These are phyloP conservation scores for Strigomonas oncopelti DNA, from an alignment of 208 protist species.

Conservation along the genomic window DNA sequence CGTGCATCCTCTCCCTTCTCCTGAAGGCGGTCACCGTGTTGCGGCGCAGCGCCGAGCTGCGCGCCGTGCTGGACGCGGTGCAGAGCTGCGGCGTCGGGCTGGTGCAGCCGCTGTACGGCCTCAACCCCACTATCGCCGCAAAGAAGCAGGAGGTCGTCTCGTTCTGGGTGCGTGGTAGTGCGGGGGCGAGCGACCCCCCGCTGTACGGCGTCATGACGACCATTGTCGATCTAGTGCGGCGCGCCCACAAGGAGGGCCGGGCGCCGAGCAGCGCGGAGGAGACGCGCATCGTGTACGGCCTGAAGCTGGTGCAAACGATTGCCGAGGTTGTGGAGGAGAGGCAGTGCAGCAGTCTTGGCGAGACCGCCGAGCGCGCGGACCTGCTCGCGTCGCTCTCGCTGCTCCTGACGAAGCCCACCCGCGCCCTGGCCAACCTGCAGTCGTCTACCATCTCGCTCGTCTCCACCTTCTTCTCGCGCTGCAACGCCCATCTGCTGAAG, in stretches of 20 bases:
- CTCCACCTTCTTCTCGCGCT: constrained; percentile 23
- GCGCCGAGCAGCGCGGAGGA: constrained; percentile 14
- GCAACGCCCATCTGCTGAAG: constrained; percentile 16
- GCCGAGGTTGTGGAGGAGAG: constrained; percentile 24
- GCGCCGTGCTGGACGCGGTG: constrained; percentile 21
- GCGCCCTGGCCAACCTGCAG: constrained; percentile 47
- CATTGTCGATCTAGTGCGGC: constrained; percentile 23
- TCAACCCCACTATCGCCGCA: constrained; percentile 10
- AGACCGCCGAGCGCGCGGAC: constrained; percentile 23
- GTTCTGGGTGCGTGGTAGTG: constrained; percentile 50
- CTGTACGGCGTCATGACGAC: constrained; percentile 27
- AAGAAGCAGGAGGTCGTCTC: constrained; percentile 43
- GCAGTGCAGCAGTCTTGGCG: constrained; percentile 20
- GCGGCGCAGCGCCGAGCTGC: constrained; percentile 8
- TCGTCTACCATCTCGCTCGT: constrained; percentile 47
- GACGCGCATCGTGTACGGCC: constrained; percentile 38
- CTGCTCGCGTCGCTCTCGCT: constrained; percentile 21
- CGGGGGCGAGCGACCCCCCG: constrained; percentile 24
- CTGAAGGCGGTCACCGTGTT: neutral
- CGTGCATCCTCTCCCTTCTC: constrained; percentile 7
- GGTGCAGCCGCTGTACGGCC: neutral
- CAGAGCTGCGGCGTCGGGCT: constrained; percentile 13
- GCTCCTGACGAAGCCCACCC: constrained; percentile 18
- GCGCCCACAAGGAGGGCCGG: neutral
- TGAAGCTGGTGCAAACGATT: constrained; percentile 32